Evolutionary conservation across 73 alveolate species (phyloP).

Genomic region (Paramecium primaurelia): DNA sequence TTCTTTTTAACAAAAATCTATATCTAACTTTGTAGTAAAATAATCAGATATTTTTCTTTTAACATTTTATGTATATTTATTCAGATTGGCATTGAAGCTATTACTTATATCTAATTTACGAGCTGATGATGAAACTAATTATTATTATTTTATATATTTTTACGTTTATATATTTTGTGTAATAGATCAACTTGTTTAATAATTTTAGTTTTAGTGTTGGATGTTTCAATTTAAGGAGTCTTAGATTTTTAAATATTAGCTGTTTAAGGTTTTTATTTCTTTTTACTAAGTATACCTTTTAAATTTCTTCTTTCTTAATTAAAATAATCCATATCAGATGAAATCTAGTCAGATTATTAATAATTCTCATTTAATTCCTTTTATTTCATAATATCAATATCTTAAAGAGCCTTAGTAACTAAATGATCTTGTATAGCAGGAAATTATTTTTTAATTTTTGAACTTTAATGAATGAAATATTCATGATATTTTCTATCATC

Average conservation of each 20-base stretch:
- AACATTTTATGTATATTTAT: background rate
- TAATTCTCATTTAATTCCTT: background rate
- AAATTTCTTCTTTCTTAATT: background rate
- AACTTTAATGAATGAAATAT: background rate
- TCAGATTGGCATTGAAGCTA: background rate
- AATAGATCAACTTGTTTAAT: background rate
- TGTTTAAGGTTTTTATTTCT: background rate
- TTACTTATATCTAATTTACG: background rate
- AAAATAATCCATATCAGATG: background rate
- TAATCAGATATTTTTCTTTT: background rate
- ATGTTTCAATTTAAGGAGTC: background rate
- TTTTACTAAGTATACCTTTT: background rate
- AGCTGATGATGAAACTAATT: background rate
- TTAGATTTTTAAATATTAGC: background rate
- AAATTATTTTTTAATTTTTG: background rate
- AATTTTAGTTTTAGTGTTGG: background rate
- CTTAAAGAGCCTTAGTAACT: conserved; percentile 1
- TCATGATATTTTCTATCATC: conserved; percentile 41
- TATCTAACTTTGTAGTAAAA: background rate
- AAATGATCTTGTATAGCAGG: background rate
- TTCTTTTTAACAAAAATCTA: background rate
- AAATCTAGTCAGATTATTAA: background rate
- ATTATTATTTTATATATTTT: background rate
- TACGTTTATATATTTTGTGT: background rate
- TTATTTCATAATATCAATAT: background rate